Percentiles rank a stretch among this genome's conserved stretches.
Conservation (phyloP, 495 filamentous ascomycete genomes). For the Cetradonia linearis region DNA sequence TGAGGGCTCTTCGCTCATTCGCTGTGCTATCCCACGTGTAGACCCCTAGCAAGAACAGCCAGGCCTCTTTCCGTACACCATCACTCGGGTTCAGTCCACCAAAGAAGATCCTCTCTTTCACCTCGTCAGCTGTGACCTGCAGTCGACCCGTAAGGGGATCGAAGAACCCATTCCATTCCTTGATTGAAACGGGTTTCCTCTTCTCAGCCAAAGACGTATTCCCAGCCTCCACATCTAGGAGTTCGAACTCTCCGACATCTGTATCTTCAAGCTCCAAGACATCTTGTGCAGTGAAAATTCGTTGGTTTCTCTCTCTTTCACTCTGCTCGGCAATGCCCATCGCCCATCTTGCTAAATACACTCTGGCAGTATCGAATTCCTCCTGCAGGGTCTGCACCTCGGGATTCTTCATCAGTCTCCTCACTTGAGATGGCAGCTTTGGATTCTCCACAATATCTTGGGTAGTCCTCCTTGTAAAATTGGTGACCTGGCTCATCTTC, state of each 20-base stretch:
- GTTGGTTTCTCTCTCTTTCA: conserved; percentile 68
- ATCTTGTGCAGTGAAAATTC: conserved; percentile 89
- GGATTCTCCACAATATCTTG: conserved; percentile 86
- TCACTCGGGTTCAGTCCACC: conserved; percentile 83
- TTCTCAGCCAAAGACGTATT: conserved; percentile 60
- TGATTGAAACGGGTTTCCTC: conserved; percentile 63
- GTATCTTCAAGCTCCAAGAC: conserved; percentile 89
- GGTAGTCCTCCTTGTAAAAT: conserved; percentile 82
- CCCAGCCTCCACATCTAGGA: conserved; percentile 71
- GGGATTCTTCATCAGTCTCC: conserved; percentile 76
- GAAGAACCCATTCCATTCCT: conserved; percentile 85
- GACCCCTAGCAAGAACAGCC: conserved; percentile 87
- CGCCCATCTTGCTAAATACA: conserved; percentile 93
- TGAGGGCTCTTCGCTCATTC: conserved; percentile 68
- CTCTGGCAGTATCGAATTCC: conserved; percentile 89
- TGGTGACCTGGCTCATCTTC: conserved; percentile 89
- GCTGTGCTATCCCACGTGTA: conserved; percentile 79
- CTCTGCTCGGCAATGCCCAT: conserved; percentile 98
- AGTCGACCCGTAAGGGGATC: conserved; percentile 61
- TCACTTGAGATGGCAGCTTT: conserved; percentile 74
- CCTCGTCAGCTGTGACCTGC: conserved; percentile 72
- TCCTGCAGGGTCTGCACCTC: conserved; percentile 93
- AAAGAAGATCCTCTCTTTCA: conserved; percentile 93
- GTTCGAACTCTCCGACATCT: conserved; percentile 88
- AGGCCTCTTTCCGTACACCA: conserved; percentile 88